A percentile compares a stretch with the other conserved stretches of the same genome.
Evolutionary conservation across 108 stramenopile genomes (phyloP).

Genomic region (Schizochytrium sp.): DNA sequence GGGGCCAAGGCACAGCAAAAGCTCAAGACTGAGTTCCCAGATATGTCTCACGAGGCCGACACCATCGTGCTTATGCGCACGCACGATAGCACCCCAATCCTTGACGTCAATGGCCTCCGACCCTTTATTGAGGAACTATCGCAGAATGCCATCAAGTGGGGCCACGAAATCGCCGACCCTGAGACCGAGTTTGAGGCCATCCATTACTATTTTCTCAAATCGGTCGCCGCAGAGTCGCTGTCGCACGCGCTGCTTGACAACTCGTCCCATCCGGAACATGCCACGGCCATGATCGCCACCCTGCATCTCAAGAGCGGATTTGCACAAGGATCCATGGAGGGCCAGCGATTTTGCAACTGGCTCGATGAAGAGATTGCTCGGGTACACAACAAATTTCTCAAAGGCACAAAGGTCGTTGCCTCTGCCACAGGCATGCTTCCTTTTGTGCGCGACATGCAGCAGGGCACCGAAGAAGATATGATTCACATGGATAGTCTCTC

Average conservation of each 20-base stretch:
- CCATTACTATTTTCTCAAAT: not conserved
- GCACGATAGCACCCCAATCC: too few species aligned
- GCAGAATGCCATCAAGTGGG: not conserved
- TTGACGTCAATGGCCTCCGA: too few species aligned
- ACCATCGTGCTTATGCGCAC: too few species aligned
- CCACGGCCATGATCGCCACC: not conserved
- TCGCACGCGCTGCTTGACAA: not conserved
- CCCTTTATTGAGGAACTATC: not conserved
- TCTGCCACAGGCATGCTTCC: not conserved
- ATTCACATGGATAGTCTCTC: constrained; percentile 1
- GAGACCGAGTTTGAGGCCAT: not conserved
- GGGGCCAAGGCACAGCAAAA: not conserved
- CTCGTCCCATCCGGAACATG: not conserved
- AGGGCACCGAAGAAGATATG: not conserved
- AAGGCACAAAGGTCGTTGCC: not conserved
- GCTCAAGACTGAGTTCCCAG: not conserved
- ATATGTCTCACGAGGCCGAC: not conserved
- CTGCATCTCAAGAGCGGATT: not conserved
- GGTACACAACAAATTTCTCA: not conserved
- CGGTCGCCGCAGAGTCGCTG: not conserved
- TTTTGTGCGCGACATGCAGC: not conserved
- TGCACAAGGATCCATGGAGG: not conserved
- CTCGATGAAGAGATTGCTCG: not conserved
- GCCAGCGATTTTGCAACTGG: not conserved
- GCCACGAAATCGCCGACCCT: not conserved